These are phyloP conservation scores for Entrophospora sp. DNA, from an alignment of 192 early-diverging fungal genomes.

Conservation along the genomic window DNA sequence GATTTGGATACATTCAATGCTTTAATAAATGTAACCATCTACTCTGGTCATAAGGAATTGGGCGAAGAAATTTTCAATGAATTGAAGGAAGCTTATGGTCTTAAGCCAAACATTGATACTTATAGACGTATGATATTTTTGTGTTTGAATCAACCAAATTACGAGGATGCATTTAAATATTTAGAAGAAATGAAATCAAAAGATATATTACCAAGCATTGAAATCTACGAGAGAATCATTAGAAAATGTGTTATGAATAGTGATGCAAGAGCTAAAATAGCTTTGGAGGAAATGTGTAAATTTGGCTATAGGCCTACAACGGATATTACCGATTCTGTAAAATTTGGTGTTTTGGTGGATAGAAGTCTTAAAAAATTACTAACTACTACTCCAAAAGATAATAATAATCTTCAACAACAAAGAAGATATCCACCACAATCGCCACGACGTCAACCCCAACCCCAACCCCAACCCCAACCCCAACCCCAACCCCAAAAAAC, in stretches of 20 bases:
- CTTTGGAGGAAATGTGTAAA: slow-evolving; percentile 55
- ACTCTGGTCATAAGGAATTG: slow-evolving; percentile 37
- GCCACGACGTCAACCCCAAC: too few species aligned
- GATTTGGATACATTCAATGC: slow-evolving; percentile 48
- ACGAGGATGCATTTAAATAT: slow-evolving; percentile 69
- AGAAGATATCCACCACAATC: too few species aligned
- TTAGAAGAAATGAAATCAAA: slow-evolving; percentile 62
- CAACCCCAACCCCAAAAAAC: too few species aligned
- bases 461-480: too few species aligned
- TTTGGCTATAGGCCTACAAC: slow-evolving; percentile 33
- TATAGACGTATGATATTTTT: slow-evolving; percentile 47
- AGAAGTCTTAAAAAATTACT: too few species aligned
- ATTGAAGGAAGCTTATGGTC: slow-evolving; percentile 38
- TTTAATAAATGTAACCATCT: slow-evolving; percentile 42
- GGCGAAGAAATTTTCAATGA: slow-evolving; percentile 41
- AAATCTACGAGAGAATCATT: slow-evolving; percentile 42
- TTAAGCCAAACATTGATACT: slow-evolving; percentile 41
- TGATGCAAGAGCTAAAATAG: slow-evolving; percentile 51
- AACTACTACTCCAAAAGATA: too few species aligned
- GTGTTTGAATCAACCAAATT: slow-evolving; percentile 42
- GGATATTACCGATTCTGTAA: too few species aligned
- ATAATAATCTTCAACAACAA: too few species aligned
- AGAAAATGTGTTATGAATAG: slow-evolving; percentile 46
- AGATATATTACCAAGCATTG: slow-evolving; percentile 45
- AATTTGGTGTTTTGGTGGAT: too few species aligned